Evolutionary conservation across 176 grass and related monocot species (phyloP).

Genomic region (Raddia guianensis): DNA sequence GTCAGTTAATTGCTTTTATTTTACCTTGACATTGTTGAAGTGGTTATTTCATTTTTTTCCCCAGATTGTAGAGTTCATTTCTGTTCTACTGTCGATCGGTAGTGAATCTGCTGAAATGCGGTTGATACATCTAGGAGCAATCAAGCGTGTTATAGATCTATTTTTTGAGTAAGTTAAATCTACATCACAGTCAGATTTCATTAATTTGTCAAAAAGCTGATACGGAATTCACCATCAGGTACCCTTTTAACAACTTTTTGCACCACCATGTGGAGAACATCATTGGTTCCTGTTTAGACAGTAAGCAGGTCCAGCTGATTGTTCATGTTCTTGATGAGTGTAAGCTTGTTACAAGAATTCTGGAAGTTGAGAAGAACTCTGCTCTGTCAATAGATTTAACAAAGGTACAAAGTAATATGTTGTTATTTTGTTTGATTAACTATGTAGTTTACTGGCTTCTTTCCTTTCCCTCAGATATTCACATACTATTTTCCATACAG

Average conservation of each 20-base stretch:
- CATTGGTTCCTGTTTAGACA: conserved; percentile 82
- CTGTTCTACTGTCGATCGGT: conserved; percentile 88
- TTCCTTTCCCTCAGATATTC: conserved; percentile 27
- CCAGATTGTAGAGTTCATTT: conserved; percentile 98
- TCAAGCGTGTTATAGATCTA: conserved; percentile 75
- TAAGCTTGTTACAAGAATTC: conserved; percentile 74
- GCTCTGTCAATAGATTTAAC: conserved; percentile 55
- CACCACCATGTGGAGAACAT: conserved; percentile 96
- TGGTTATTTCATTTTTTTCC: conserved; percentile 49
- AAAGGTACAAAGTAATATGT: conserved; percentile 52
- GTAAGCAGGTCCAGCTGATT: conserved; percentile 67
- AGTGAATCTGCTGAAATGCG: conserved; percentile 74
- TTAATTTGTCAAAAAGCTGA: conserved; percentile 40
- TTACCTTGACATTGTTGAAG: conserved; percentile 37
- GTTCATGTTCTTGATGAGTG: conserved; percentile 78
- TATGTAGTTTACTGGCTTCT: conserved; percentile 2
- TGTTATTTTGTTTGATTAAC: not conserved
- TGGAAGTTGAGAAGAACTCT: conserved; percentile 80
- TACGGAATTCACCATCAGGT: conserved; percentile 58
- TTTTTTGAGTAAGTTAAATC: conserved; percentile 88
- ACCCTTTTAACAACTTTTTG: conserved; percentile 97
- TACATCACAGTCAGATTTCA: conserved; percentile 35
- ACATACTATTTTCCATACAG: conserved; percentile 54
- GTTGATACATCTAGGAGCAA: conserved; percentile 76
- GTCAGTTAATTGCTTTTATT: conserved; percentile 32